Percentiles rank a stretch among this genome's conserved stretches.
These are phyloP conservation scores for Rosellinia necatrix DNA, from an alignment of 2,329 filamentous ascomycete genomes.

Conservation along the genomic window DNA sequence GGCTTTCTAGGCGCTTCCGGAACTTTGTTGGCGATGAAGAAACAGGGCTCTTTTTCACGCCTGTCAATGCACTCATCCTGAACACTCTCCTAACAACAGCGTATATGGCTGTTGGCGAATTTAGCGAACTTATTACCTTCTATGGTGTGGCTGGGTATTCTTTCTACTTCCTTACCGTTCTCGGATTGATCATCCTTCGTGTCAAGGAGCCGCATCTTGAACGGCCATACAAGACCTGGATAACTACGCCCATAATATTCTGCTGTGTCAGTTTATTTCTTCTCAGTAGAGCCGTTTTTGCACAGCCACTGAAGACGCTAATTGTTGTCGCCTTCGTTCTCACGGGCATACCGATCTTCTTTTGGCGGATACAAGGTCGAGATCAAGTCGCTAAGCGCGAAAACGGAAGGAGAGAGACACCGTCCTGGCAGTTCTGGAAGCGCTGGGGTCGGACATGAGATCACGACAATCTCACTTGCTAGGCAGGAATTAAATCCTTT, in stretches of 20 bases:
- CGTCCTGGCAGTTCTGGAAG: constrained; percentile 67
- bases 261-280: constrained; percentile 97
- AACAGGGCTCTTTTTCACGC: constrained; percentile 85
- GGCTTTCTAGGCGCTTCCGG: constrained; percentile 62
- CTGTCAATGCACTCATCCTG: constrained; percentile 86
- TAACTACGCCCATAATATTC: constrained; percentile 95
- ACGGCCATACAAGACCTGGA: constrained; percentile 93
- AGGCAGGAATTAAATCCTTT: constrained; percentile 14
- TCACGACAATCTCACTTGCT: constrained; percentile 17
- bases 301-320: constrained; percentile 86
- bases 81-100: constrained; percentile 74
- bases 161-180: constrained; percentile 95
- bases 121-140: constrained; percentile 89
- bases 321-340: constrained; percentile 85
- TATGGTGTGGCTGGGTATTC: constrained; percentile 97
- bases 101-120: constrained; percentile 88
- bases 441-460: constrained; percentile 40
- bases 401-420: constrained; percentile 40
- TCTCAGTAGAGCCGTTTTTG: constrained; percentile 85
- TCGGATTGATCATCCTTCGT: constrained; percentile 88
- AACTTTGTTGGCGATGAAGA: constrained; percentile 75
- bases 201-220: constrained; percentile 87
- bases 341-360: constrained; percentile 85
- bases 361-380: constrained; percentile 76
- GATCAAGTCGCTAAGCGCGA: constrained; percentile 56